These are phyloP conservation scores for Podospora pseudocomata DNA, from an alignment of 495 filamentous ascomycete species.

Conservation along the genomic window DNA sequence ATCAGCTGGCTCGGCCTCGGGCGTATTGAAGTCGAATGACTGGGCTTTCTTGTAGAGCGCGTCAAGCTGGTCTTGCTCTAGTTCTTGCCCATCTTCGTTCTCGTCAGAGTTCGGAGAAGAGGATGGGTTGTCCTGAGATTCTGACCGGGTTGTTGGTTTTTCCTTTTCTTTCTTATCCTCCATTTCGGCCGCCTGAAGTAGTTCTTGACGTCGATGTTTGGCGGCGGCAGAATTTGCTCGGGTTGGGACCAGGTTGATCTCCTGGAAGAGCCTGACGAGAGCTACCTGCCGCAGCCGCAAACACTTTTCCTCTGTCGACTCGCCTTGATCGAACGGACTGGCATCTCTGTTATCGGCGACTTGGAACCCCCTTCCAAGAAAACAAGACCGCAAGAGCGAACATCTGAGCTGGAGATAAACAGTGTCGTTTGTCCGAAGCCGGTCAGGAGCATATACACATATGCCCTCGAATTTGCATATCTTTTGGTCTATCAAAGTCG, in stretches of 20 bases:
- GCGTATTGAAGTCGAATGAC: constrained; percentile 91
- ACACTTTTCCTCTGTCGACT: constrained; percentile 79
- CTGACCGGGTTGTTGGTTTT: constrained; percentile 14
- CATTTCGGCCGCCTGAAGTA: constrained; percentile 82
- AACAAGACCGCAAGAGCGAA: constrained; percentile 69
- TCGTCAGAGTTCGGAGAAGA: constrained; percentile 55
- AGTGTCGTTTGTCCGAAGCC: constrained; percentile 83
- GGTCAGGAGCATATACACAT: constrained; percentile 87
- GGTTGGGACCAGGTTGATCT: constrained; percentile 76
- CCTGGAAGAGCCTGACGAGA: constrained; percentile 82
- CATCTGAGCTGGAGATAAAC: constrained; percentile 83
- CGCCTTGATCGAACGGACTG: constrained; percentile 63
- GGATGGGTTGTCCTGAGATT: constrained; percentile 45
- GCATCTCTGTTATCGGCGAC: constrained; percentile 67
- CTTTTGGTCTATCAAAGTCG: constrained; percentile 85
- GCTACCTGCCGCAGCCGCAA: constrained; percentile 83
- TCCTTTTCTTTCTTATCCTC: constrained; percentile 73
- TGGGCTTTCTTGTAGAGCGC: constrained; percentile 94
- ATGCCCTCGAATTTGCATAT: constrained; percentile 82
- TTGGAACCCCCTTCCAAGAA: constrained; percentile 58
- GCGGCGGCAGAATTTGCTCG: constrained; percentile 69
- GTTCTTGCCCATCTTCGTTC: constrained; percentile 77
- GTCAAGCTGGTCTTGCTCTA: constrained; percentile 94
- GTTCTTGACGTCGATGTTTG: constrained; percentile 72
- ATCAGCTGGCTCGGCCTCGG: constrained; percentile 73